Evolutionary conservation across 495 filamentous ascomycete species (phyloP).

Genomic region (Choiromyces venosus): DNA sequence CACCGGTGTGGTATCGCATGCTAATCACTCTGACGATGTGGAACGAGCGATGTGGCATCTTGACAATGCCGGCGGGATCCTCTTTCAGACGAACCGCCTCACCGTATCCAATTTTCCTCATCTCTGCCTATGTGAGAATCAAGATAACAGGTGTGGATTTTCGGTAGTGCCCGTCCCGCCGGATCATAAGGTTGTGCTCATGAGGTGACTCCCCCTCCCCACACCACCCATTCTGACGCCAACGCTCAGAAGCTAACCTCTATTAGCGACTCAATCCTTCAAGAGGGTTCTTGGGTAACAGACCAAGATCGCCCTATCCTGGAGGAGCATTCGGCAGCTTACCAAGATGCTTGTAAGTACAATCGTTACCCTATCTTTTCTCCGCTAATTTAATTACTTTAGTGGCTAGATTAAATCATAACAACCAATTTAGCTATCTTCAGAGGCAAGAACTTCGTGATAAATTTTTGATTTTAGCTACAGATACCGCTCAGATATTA

Average conservation of each 20-base stretch:
- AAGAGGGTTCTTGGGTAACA: background rate
- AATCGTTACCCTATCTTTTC: background rate
- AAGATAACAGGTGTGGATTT: background rate
- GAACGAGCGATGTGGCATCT: constrained; percentile 24
- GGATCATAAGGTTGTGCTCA: constrained; percentile 16
- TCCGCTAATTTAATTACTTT: background rate
- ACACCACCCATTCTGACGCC: background rate
- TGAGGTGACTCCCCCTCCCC: constrained; percentile 12
- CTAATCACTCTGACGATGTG: background rate
- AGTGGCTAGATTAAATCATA: background rate
- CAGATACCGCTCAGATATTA: background rate
- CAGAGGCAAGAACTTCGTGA: background rate
- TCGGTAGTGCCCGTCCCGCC: constrained; percentile 16
- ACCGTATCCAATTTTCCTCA: background rate
- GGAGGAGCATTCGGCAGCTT: background rate
- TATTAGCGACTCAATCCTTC: background rate
- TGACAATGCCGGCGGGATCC: constrained; percentile 24
- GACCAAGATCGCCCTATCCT: background rate
- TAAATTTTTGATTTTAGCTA: background rate
- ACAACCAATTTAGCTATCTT: background rate
- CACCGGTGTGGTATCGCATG: background rate
- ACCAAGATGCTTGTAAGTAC: background rate
- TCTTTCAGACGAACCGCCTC: constrained; percentile 3
- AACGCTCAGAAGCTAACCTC: background rate
- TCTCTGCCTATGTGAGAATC: background rate